Evolutionary conservation across 2,329 filamentous ascomycete genomes (phyloP).

Genomic region (Alternaria ventricosa): DNA sequence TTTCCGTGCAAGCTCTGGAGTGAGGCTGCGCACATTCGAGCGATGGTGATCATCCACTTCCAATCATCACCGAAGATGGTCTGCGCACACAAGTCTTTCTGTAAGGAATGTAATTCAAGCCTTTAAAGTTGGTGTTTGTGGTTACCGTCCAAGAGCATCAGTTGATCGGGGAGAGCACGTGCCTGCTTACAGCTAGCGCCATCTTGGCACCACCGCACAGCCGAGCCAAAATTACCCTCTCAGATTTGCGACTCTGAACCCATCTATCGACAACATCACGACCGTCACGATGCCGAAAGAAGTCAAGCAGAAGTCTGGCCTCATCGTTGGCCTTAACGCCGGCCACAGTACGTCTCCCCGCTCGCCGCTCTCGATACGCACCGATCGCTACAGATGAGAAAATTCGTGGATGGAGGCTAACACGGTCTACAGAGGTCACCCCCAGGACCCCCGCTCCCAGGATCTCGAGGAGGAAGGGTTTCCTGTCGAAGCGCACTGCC

Average conservation of each 20-base stretch:
- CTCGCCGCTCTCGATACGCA: constrained; percentile 22
- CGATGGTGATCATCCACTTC: no score
- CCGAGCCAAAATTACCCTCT: constrained; percentile 27
- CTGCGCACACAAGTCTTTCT: no score
- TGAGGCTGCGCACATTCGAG: no score
- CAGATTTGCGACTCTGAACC: constrained; percentile 15
- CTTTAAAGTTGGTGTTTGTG: not conserved
- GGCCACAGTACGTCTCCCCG: constrained; percentile 66
- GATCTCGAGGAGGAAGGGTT: constrained; percentile 81
- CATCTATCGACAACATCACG: constrained; percentile 43
- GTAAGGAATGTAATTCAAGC: no score
- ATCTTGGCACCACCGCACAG: constrained; percentile 26
- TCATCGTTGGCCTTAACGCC: constrained; percentile 68
- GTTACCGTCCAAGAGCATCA: not conserved
- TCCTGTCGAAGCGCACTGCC: constrained; percentile 93
- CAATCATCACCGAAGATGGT: no score
- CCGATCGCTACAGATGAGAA: constrained; percentile 9
- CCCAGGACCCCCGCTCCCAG: constrained; percentile 57
- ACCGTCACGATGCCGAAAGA: constrained; percentile 59
- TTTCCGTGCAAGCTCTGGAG: no score
- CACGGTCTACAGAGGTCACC: constrained; percentile 55
- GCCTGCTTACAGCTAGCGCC: constrained; percentile 26
- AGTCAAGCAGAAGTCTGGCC: constrained; percentile 60
- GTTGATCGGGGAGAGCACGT: constrained; percentile 7
- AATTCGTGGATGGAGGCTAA: constrained; percentile 31